A percentile compares a stretch with the other conserved stretches of the same genome.
Conservation (phyloP, 371 early-diverging fungal genomes). For the Apophysomyces trapeziformis region DNA sequence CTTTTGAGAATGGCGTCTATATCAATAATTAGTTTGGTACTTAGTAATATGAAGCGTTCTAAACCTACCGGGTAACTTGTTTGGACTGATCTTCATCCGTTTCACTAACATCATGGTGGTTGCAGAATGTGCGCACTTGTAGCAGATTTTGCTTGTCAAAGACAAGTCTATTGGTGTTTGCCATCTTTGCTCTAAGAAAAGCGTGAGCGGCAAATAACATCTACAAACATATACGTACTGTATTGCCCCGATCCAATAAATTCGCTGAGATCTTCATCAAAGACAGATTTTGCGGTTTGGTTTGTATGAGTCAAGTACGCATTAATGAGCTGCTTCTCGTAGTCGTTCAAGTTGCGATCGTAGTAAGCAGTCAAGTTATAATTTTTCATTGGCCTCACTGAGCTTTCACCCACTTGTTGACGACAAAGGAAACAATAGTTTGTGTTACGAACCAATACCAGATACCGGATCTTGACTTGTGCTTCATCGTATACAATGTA, state of each 20-base stretch:
- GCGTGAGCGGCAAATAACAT: background rate
- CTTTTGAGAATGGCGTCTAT: constrained; percentile 22
- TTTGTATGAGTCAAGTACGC: constrained; percentile 26
- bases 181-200: background rate
- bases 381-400: constrained; percentile 27
- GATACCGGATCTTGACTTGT: constrained; percentile 58
- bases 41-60: background rate
- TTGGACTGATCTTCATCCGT: constrained; percentile 14
- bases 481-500: constrained; percentile 60
- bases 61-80: constrained; percentile 24
- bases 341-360: constrained; percentile 23
- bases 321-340: constrained; percentile 31
- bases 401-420: background rate
- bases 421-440: constrained; percentile 49
- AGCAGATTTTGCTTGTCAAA: constrained; percentile 37
- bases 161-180: background rate
- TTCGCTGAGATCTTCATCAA: constrained; percentile 27
- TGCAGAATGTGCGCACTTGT: constrained; percentile 33
- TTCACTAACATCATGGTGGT: constrained; percentile 35
- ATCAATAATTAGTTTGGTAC: background rate
- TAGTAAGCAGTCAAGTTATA: constrained; percentile 17
- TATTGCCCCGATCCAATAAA: constrained; percentile 22
- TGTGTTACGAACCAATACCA: constrained; percentile 52
- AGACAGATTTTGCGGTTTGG: constrained; percentile 25
- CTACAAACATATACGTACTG: constrained; percentile 34